Evolutionary conservation across 2,329 filamentous ascomycete species (phyloP).

Genomic region (Phyllosticta citrichinensis): DNA sequence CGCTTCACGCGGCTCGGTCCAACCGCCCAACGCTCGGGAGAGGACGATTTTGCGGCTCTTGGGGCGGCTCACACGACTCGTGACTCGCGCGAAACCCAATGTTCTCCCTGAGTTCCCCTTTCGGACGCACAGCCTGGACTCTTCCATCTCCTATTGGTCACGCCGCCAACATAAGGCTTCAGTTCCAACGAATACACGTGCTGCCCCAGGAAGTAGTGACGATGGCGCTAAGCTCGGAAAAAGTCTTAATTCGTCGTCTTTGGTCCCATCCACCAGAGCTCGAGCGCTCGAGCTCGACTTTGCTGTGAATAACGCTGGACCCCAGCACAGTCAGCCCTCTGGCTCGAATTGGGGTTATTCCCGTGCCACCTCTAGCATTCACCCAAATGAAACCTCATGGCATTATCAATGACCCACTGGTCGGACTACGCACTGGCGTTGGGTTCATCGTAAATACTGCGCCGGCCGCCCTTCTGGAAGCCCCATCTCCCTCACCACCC

Average conservation of each 20-base stretch:
- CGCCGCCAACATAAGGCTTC: neutral
- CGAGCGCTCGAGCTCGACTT: neutral
- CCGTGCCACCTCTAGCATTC: neutral
- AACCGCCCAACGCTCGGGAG: neutral
- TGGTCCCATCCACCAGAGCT: neutral
- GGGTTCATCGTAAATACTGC: neutral
- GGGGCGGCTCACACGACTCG: neutral
- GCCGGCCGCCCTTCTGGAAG: neutral
- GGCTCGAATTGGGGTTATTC: neutral
- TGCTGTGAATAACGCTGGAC: neutral
- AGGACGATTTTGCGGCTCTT: neutral
- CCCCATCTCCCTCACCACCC: neutral
- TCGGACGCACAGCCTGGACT: neutral
- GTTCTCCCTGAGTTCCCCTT: neutral
- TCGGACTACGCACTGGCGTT: neutral
- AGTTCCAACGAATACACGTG: neutral
- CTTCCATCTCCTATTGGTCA: neutral
- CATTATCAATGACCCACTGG: neutral
- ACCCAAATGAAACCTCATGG: neutral
- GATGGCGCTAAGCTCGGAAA: neutral
- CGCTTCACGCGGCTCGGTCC: neutral
- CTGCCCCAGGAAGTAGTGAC: neutral
- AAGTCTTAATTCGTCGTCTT: neutral
- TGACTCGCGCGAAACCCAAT: neutral
- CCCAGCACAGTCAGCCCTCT: neutral